Evolutionary conservation across 345 rosid species (phyloP).

Genomic region (Noccaea caerulescens): DNA sequence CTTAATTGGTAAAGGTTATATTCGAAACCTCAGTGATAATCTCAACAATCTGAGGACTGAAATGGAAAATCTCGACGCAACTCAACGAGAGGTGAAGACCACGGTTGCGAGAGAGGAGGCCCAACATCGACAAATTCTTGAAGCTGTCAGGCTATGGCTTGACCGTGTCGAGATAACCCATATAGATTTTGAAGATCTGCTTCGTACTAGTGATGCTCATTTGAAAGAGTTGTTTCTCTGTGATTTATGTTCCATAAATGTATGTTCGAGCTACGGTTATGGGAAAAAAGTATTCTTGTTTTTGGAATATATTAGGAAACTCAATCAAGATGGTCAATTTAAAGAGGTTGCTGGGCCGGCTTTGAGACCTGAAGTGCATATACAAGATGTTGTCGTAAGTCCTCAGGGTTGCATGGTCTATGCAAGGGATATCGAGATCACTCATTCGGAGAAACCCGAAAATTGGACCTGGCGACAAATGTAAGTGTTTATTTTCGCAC

Average conservation of each 20-base stretch:
- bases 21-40: neutral
- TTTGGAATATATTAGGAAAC: neutral
- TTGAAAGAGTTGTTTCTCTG: conserved; percentile 1
- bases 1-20: neutral
- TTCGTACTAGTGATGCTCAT: neutral
- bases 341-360: neutral
- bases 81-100: neutral
- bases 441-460: no score
- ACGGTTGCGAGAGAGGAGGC: neutral
- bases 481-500: no score
- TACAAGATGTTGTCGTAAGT: no score
- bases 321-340: conserved; percentile 9
- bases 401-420: no score
- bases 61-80: neutral
- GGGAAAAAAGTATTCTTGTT: conserved; percentile 6
- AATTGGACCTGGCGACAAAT: no score
- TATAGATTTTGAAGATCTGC: neutral
- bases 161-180: neutral
- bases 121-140: neutral
- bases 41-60: neutral
- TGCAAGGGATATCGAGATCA: no score
- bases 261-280: neutral
- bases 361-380: neutral
- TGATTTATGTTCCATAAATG: neutral
- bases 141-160: conserved; percentile 28